Evolutionary conservation across 1,139 yeast genomes (phyloP).

Genomic region (Taphrina confusa): DNA sequence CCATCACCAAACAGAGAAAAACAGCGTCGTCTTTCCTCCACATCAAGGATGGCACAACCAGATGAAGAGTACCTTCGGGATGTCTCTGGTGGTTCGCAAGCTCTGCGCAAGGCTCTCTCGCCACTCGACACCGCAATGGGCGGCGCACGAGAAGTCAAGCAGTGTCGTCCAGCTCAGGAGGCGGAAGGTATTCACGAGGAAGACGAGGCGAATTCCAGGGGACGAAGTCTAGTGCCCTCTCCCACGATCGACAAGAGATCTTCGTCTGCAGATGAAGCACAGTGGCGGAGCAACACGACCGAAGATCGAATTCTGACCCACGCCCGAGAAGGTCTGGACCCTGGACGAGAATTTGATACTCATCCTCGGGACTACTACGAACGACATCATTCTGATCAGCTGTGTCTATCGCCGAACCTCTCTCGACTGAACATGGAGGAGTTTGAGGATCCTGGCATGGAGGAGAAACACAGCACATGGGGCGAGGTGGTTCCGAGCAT

Average conservation of each 20-base stretch:
- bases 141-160: not conserved
- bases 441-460: not conserved
- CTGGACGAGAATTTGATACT: constrained; percentile 21
- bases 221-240: not conserved
- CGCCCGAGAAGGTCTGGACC: constrained; percentile 17
- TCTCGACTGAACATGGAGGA: not conserved
- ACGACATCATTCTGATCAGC: constrained; percentile 10
- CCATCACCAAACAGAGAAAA: constrained; percentile 4
- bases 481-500: constrained; percentile 1
- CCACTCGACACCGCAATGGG: not conserved
- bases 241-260: constrained; percentile 17
- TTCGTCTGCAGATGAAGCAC: constrained; percentile 9
- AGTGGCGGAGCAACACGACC: constrained; percentile 8
- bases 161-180: not conserved
- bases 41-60: not conserved
- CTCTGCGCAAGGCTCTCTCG: constrained; percentile 1
- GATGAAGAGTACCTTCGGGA: constrained; percentile 21
- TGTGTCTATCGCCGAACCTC: constrained; percentile 1
- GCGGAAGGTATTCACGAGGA: not conserved
- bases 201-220: not conserved
- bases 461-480: constrained; percentile 3
- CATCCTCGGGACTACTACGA: constrained; percentile 1
- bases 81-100: not conserved
- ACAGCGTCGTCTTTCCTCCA: not conserved
- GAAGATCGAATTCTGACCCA: constrained; percentile 22